These are phyloP conservation scores for Erythrophleum ivorense DNA, from an alignment of 331 rosid genomes.

Conservation along the genomic window DNA sequence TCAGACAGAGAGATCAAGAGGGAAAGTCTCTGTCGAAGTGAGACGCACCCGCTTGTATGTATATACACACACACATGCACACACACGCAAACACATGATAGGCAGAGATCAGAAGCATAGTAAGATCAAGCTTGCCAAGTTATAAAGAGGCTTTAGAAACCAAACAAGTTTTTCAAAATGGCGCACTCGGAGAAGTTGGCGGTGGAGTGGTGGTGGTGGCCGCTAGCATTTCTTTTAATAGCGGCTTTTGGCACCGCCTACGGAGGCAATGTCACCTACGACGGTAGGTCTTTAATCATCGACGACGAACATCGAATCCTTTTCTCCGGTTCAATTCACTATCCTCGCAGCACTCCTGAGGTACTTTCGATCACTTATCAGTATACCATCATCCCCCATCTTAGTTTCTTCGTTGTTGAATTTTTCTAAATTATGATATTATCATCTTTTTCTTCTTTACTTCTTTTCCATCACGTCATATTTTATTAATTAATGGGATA, in stretches of 20 bases:
- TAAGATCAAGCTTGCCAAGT: not conserved
- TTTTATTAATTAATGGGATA: not conserved
- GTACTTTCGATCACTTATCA: constrained; percentile 33
- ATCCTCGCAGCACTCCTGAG: constrained; percentile 88
- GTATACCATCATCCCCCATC: not conserved
- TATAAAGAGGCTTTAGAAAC: not conserved
- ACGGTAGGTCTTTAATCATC: constrained; percentile 72
- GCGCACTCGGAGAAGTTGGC: constrained; percentile 12
- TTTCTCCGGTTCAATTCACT: constrained; percentile 91
- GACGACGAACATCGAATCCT: constrained; percentile 70
- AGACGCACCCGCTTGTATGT: too few relatives aligned
- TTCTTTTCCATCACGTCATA: not conserved
- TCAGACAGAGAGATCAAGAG: too few relatives aligned
- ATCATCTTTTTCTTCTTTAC: not conserved
- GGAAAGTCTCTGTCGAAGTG: too few relatives aligned
- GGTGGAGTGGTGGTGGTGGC: constrained; percentile 37
- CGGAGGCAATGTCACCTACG: constrained; percentile 61
- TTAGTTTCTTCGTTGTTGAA: not conserved
- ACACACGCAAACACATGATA: not conserved
- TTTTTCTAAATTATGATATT: not conserved
- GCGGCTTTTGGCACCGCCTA: constrained; percentile 23
- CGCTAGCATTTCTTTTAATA: constrained; percentile 36
- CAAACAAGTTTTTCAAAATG: not conserved
- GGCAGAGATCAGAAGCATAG: not conserved
- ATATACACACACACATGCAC: not conserved